Base-by-base conservation (phyloP, 2,329 filamentous ascomycete genomes). In the Dichotomopilus funicola region DNA sequence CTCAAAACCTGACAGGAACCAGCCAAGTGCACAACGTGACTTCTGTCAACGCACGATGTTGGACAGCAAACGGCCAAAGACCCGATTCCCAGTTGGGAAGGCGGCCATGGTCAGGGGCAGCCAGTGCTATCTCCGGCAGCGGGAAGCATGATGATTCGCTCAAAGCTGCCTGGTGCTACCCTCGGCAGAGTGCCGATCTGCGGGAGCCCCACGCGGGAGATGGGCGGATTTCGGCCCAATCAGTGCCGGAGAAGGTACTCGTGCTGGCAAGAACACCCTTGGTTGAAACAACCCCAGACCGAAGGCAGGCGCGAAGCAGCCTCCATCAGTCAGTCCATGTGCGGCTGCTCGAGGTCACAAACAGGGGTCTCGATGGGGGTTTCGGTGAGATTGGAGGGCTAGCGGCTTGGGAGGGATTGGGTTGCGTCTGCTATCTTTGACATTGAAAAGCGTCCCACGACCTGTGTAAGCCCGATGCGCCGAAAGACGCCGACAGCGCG, bases 361-460 rank as follows among this genome's bases (percentile, higher is more conserved):
- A 42, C 40, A 7, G 6, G 3, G 19, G 19, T 27, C 19, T 47
- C 44, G 4, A 31, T 35, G 13, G 36, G 13, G 40, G 9, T 10
- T n/a, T 46, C 43, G 50, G 42, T 52, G 27, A 52, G 42, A 52
- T 52, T 38, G n/a, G 40, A 43, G 50, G 42, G 49, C 37, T 44
- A 44, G 40, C 13, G 31, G 49, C 8, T 34, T 10, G 5, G 10
- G 41, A 4, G 27, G 48, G 5, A 37, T 27, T 27, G 19, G 19
- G 19, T 27, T 27, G 19, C 19, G 19, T 27, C 19, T 27, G 19
- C 19, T 27, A 27, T 27, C 19, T 27, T 27, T 27, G 19, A 27
- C 2, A 27, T 27, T 19, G 31, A 7, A 38, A 34, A n/a, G 48
- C 31, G n/a, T 12, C 40, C 37, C 31, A 35, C 6, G 9, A 12